Percentiles rank a stretch among this genome's conserved stretches.
phyloP scores from a whole-genome alignment of 2,329 filamentous ascomycete species.

The Nannizziopsis barbatae region DNA sequence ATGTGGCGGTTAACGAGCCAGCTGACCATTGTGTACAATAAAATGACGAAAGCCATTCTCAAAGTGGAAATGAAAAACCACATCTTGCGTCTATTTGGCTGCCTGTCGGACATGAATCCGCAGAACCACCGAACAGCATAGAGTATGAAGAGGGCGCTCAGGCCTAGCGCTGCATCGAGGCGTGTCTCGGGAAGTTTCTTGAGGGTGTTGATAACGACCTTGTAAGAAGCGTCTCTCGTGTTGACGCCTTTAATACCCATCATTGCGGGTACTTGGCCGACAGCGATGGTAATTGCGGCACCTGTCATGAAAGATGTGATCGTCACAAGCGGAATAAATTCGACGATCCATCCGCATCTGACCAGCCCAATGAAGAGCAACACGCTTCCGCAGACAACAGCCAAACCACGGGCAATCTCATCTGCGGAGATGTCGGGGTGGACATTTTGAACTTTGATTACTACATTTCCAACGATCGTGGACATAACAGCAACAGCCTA shows the following conservation, averaged over 20 bases:
- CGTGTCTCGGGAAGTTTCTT: constrained; percentile 46
- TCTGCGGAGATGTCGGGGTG: constrained; percentile 42
- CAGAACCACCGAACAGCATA: constrained; percentile 48
- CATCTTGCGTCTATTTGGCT: constrained; percentile 47
- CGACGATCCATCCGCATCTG: constrained; percentile 53
- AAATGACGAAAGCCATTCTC: constrained; percentile 49
- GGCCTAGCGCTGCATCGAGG: constrained; percentile 49
- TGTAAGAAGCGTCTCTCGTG: constrained; percentile 38
- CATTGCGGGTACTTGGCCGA: constrained; percentile 53
- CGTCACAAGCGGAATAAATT: constrained; percentile 55
- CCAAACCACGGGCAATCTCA: constrained; percentile 50
- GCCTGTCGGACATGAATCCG: constrained; percentile 34
- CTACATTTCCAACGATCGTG: constrained; percentile 52
- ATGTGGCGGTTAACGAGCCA: constrained; percentile 50
- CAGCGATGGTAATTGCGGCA: constrained; percentile 53
- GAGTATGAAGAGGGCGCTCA: constrained; percentile 47
- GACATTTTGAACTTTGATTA: constrained; percentile 42
- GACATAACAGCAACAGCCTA: constrained; percentile 51
- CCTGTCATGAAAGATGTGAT: constrained; percentile 56
- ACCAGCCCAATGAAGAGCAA: constrained; percentile 49
- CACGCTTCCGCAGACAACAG: constrained; percentile 53
- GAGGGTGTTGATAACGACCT: constrained; percentile 50
- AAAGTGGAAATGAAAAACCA: constrained; percentile 51
- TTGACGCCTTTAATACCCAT: constrained; percentile 45
- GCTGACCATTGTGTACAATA: constrained; percentile 53